A percentile compares a stretch with the other conserved stretches of the same genome.
These are phyloP conservation scores for Phytophthora sojae DNA, from an alignment of 352 stramenopile genomes.

Conservation along the genomic window DNA sequence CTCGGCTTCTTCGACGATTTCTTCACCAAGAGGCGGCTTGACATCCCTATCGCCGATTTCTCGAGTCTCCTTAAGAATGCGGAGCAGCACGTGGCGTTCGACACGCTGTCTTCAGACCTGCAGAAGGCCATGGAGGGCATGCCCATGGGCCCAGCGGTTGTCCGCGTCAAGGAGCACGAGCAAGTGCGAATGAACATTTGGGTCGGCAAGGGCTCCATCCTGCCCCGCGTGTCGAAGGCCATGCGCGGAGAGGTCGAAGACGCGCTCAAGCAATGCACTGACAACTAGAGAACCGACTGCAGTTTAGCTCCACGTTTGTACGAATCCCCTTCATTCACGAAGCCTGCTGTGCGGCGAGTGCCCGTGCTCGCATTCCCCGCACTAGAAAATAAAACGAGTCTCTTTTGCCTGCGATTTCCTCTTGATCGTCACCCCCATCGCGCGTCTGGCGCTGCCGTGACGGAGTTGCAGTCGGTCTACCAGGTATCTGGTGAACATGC, in stretches of 20 bases:
- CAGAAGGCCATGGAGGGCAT: conserved; percentile 45
- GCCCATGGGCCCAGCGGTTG: conserved; percentile 66
- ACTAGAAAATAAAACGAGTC: conserved; percentile 89
- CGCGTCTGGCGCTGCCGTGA: conserved; percentile 1
- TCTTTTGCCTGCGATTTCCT: conserved; percentile 54
- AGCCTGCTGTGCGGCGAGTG: conserved; percentile 13
- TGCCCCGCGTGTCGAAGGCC: conserved; percentile 81
- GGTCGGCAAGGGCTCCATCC: conserved; percentile 72
- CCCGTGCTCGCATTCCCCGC: conserved; percentile 51
- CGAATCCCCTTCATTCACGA: conserved; percentile 6
- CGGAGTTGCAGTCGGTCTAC: not conserved
- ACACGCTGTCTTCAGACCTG: conserved; percentile 44
- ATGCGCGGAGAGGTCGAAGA: conserved; percentile 65
- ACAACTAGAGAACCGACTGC: conserved; percentile 11
- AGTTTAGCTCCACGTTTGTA: conserved; percentile 7
- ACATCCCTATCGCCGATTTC: conserved; percentile 55
- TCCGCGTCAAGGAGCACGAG: conserved; percentile 46
- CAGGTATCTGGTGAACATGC: conserved; percentile 20
- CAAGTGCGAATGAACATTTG: conserved; percentile 80
- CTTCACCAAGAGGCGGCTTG: conserved; percentile 84
- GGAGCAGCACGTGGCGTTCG: conserved; percentile 67
- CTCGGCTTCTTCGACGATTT: conserved; percentile 87
- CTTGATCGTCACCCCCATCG: conserved; percentile 21
- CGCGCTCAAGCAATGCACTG: conserved; percentile 40
- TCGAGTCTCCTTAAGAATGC: conserved; percentile 49